Base-by-base conservation (phyloP, 108 stramenopile species). In the Cyclostephanos tholiformis region DNA sequence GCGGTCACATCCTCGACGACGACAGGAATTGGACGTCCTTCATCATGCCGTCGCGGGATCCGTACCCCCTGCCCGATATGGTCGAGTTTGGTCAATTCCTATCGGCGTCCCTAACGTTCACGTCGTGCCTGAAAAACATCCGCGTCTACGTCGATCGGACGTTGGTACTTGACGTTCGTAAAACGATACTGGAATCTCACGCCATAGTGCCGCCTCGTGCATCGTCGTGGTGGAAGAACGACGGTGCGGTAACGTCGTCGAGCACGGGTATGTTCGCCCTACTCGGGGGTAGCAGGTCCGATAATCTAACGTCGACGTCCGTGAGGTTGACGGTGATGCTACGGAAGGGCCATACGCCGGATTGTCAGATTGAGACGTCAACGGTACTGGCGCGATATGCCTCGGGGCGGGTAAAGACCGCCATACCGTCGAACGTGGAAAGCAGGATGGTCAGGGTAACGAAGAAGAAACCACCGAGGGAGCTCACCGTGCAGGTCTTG, bases 381-480 rank as follows among this genome's bases (percentile, higher is more conserved):
- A 76, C 76, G 6, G 83, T 87, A 7, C 50, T 44, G 19, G 92
- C 89, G n/a, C 63, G 89, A n/a, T 91, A 88, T 68, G 76, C 90
- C 6, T 89, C 89, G 17, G 92, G 84, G 19, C 38, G 59, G 36
- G 92, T 87, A 0, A 87, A 77, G 20, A 91, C 89, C 13, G 84
- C 86, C 20, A 83, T 93, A 38, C 84, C 87, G 6, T 14, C 78
- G 6, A 77, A 85, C 16, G 85, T 93, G 67, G 86, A 74, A 23
- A 78, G 71, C 22, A 65, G 89, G 26, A 93, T 93, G 89, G 82
- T 89, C 55, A 85, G 92, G 46, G 92, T 93, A 11, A 93, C 88
- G n/a, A 93, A 93, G 75, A 93, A 93, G 73, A 86, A 87, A 12
- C 89, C 89, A 8, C 92, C 92, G 14, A 82, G 69, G 35, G 84